Base-by-base conservation (phyloP, 441 rosid genomes). In the Euphorbia celastroides region DNA sequence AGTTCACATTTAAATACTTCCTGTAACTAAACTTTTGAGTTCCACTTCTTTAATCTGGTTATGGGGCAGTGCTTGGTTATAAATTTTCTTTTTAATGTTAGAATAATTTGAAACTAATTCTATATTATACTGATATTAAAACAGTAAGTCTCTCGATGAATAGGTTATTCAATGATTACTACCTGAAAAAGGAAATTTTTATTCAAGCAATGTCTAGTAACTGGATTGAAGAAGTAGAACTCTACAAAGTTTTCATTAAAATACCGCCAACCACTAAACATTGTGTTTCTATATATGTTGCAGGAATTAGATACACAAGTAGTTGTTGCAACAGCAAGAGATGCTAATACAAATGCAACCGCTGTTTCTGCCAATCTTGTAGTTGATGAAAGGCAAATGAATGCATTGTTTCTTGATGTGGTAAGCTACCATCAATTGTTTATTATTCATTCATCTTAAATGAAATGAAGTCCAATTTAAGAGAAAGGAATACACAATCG, bases 301-400 rank as follows among this genome's bases (percentile, higher is more conserved):
- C 83, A 94, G 99, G 96, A 91, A 68, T 70, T 94, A 78, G 97
- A 94, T 75, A 84, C 96, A 44, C 93, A 94, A 80, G 62, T 94
- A 60, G 78, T 91, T 66, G 82, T 91, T 48, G 99, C 99, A 68
- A 87, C 97, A 50, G 95, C 97, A 25, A 85, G 92, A 65, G 87
- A 84, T 42, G 27, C 86, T 60, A 80, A 62, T 41, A 85, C 89
- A 68, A 75, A 75, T 79, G 83, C 86, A 61, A 83, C 96, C 44
- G 92, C 97, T 73, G 86, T 94, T 69, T 83, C 99, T 69, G 99
- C 97, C 61, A 94, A 91, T 75, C 61, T 91, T 65, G 59, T 86
- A 42, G 87, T 91, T 68, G 99, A 94, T 69, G 97, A 91, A 76
- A 86, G 96, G 73, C 99, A 89, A 86, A 89, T 94, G 97, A 94